Base-by-base conservation (phyloP, 176 grass and related monocot genomes). In the Chloris gayana region DNA sequence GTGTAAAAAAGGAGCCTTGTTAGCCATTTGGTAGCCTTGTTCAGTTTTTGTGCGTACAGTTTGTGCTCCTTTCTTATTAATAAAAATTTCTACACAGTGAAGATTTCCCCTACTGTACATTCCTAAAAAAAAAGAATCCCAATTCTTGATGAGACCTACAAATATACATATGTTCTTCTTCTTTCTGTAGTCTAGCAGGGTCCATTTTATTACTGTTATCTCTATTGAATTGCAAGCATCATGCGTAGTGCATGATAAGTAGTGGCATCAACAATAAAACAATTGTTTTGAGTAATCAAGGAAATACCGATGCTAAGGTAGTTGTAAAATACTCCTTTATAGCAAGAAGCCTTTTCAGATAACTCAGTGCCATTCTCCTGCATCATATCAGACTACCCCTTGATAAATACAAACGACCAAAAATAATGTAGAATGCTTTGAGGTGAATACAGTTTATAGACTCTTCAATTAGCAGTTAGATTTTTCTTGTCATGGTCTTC, bases 301-400 rank as follows among this genome's bases (percentile, higher is more conserved):
- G 45, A 69, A 70, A 87, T 92, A 99, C 96, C 96, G 39, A 99
- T 95, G 79, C 96, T 99, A 84, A 99, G 90, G 82, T 99, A 99
- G 80, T 95, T 99, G 78, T 99, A 95, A 83, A 95, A 99, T 66
- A 89, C 88, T 84, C 92, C 96, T 83, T 91, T 83, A 84, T 95
- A 99, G 68, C 75, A 99, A 86, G 92, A 86, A 93, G 89, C 78
- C 31, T 93, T 99, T 80, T 95, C 92, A 54, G 92, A 51, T 62
- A 91, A 72, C 76, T 89, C 86, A 41, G 76, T 82, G 18, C 82
- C 82, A 19, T 83, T 92, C 72, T 89, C 92, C 96, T 99, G 85
- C 58, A 89, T 42, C 50, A 89, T 57, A 80, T 82, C 50, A 80
- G 27, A 67, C 14, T 73, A 60, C 21, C 47, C 56, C 32, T 81